Evolutionary conservation across 2,329 filamentous ascomycete species (phyloP), one percentile per base, ranked within the genome.

Genomic region (Seiridium cupressi): DNA sequence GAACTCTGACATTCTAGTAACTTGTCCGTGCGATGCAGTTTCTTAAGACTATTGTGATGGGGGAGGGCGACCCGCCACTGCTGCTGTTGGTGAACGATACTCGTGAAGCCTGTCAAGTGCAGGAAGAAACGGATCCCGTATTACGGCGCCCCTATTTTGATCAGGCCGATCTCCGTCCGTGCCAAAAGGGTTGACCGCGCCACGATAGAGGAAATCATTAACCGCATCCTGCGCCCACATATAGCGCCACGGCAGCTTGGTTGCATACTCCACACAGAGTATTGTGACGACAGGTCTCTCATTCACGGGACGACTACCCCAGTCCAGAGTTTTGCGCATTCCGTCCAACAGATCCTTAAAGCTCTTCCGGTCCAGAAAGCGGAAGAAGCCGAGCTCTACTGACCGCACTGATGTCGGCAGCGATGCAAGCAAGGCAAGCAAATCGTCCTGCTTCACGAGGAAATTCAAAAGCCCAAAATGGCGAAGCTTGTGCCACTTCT

Each of bases 301-400:
- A 31, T 56, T 11, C n/a, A 61, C 55, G 8, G 51, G 38, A 5
- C 68, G 59, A 32, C 63, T 55, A 13, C 34, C 60, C 60, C 63
- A 64, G 7, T 56, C 60, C 10, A 70, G 60, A 61, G 42, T 60
- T 35, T 8, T 72, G 61, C 4, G 72, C 51, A 8, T 62, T 51
- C 44, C 62, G 18, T 63, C 59, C 11, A 69, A 1, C 32, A 11
- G 11, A 11, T 11, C 11, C 11, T 42, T 42, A 42, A 7, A 42
- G 11, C 11, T 42, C 7, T 11, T 11, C 6, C 11, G 6, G 38
- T 42, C 38, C 11, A 42, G 38, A 42, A 75, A 75, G 3, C 7
- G 8, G 1, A 76, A 61, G 10, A 69, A 71, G 49, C 72, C 76
- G 5, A 78, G 62, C 35, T 77, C 68, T 0, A 76, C 60, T 1